Evolutionary conservation across 1,284 basidiomycete species (phyloP).

Genomic region (Trichosporon sp.): DNA sequence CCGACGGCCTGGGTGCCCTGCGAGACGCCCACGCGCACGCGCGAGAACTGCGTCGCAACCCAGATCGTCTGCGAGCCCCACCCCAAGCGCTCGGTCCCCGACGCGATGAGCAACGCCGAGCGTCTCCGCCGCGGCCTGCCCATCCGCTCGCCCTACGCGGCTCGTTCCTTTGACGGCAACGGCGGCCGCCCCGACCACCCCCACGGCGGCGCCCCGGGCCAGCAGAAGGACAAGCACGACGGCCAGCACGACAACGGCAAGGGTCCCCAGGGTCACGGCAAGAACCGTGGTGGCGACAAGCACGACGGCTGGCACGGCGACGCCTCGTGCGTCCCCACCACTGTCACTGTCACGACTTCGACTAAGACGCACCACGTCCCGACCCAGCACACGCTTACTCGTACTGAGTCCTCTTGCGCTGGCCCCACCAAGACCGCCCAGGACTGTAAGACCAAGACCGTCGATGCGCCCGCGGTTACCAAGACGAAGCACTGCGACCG

Average conservation of each 20-base stretch:
- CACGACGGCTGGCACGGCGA: slow-evolving; percentile 5
- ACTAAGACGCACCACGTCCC: not conserved
- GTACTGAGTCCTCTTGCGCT: not conserved
- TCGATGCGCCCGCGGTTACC: not conserved
- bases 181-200: not conserved
- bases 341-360: not conserved
- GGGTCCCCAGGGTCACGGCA: not conserved
- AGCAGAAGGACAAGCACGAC: not conserved
- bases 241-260: slow-evolving; percentile 12
- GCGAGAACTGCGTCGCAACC: not conserved
- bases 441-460: not conserved
- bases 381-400: not conserved
- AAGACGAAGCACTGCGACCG: not conserved
- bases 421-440: not conserved
- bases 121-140: slow-evolving; percentile 30
- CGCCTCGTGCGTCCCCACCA: slow-evolving; percentile 23
- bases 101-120: slow-evolving; percentile 27
- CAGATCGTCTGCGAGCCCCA: not conserved
- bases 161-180: not conserved
- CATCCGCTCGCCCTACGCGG: not conserved
- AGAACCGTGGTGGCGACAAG: not conserved
- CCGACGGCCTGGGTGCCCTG: not conserved
- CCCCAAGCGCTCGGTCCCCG: not conserved
- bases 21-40: not conserved
- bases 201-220: not conserved